Conservation (phyloP, 2,329 filamentous ascomycete genomes). For the Colletotrichum truncatum region DNA sequence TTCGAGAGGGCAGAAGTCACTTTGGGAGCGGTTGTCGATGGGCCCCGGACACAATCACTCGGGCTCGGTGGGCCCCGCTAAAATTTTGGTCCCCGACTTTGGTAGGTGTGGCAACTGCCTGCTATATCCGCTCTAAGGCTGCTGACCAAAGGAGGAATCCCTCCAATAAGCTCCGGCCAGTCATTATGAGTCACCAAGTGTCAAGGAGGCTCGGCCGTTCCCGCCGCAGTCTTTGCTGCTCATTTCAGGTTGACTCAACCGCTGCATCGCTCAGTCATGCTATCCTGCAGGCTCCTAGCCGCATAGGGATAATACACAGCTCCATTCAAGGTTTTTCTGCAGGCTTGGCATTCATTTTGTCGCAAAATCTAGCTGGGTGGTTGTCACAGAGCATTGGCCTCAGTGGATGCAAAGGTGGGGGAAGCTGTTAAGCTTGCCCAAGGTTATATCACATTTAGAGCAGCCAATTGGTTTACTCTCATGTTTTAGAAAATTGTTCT, state of each 20-base stretch:
- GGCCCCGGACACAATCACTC: conserved; percentile 15
- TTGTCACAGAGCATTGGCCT: conserved; percentile 11
- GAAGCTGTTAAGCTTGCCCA: too few relatives aligned
- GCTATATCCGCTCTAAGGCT: conserved; percentile 20
- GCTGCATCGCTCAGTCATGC: background rate
- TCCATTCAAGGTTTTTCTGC: background rate
- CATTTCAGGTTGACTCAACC: conserved; percentile 20
- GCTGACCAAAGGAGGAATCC: conserved; percentile 22
- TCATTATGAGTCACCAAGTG: conserved; percentile 29
- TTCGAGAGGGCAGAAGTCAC: background rate
- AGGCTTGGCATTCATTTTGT: background rate
- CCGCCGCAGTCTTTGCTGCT: background rate
- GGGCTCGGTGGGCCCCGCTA: conserved; percentile 16
- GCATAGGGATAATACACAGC: background rate
- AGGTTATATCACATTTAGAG: too few relatives aligned
- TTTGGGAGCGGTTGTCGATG: conserved; percentile 14
- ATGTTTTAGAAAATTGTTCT: too few relatives aligned
- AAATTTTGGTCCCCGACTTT: background rate
- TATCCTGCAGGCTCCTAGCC: background rate
- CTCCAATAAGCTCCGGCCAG: background rate
- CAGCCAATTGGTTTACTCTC: background rate
- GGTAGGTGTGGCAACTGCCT: conserved; percentile 18
- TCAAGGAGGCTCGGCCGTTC: conserved; percentile 1
- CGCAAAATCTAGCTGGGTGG: background rate
- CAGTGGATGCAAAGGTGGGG: conserved; percentile 12